Evolutionary conservation across 192 early-diverging fungal species (phyloP), one percentile per base, ranked within the genome.

Genomic region (Dissophora globulifera): DNA sequence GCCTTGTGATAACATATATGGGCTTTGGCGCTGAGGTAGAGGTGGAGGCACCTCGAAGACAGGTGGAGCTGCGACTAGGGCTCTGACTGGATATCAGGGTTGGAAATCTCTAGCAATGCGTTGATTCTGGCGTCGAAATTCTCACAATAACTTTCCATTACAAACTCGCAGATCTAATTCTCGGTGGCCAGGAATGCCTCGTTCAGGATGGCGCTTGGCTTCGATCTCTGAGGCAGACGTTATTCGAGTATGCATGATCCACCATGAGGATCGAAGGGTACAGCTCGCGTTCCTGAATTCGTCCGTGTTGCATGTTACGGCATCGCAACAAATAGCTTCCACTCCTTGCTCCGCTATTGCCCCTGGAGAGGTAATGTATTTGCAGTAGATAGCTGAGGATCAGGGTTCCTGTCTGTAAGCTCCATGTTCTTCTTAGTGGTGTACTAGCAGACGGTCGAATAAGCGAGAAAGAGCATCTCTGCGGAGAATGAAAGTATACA

Each of bases 131-230:
- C 51, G 48, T 87, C 86, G 6, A 85, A 57, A 30, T 78, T 46
- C 17, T 75, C 79, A 26, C 69, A 52, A 62, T 87, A 78, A n/a
- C 78, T 66, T 17, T 81, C 79, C 43, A 87, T 60, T 26, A 87
- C 75, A 35, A 79, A 80, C 50, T 85, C 84, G 48, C 82, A 70
- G 4, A 87, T 65, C 38, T 84, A 82, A 20, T 66, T 58, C 22
- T 87, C 86, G 11, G 84, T 72, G 33, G 60, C 60, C 11, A 84
- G 86, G 60, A 87, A 87, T 15, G 84, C 84, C 17, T 84, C 81
- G 30, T 74, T 82, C 61, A 87, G 63, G 30, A 74, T 82, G 33
- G 57, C 53, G 27, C 43, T 60, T 78, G 25, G 52, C 43, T 43
- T 79, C 76, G 56, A 56, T 58, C 55, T 69, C 65, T 2, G 55